Evolutionary conservation across 352 stramenopile species (phyloP), one percentile per base, ranked within the genome.

Genomic region (Pythium folliculosum): DNA sequence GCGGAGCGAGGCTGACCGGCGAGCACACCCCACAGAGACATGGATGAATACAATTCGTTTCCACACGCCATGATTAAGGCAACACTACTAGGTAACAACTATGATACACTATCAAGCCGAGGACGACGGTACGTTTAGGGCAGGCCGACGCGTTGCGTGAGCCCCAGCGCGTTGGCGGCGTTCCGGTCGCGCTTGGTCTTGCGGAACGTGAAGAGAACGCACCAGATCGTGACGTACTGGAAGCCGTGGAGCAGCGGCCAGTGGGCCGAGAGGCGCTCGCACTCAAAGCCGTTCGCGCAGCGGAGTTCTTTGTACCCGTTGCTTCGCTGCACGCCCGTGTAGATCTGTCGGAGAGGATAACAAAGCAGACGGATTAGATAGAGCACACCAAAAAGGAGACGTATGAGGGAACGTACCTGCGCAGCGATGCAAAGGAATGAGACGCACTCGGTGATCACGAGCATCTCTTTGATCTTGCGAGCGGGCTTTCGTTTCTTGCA

Each of bases 261-360:
- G 6, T 37, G 38, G 23, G 68, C 57, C n/a, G 72, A 65, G 44
- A 91, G 52, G 30, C 66, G 66, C 10, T 80, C 73, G 49, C 83
- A 91, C 19, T 69, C 49, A 19, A 82, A 56, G 9, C 81, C 83
- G 38, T 90, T 90, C 13, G 83, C 81, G 32, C 83, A 91, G 5
- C 77, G 71, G 27, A 91, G 73, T 55, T 88, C 83, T 3, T 60
- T 49, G 17, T 54, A 62, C 4, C 63, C 55, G 14, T 59, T 65
- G 3, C 48, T 71, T 25, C 73, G 68, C 5, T 43, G 67, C 17
- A 84, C 58, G 2, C 69, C 79, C 35, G 82, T 76, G 70, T 81
- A 84, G 44, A 90, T 76, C 70, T 81, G 43, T 38, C 22, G 23
- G 7, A 43, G 55, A 17, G n/a, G n/a, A n/a, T n/a, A n/a, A n/a